phyloP scores from a whole-genome alignment of 2,329 filamentous ascomycete species.

The Aspergillus awamori region DNA sequence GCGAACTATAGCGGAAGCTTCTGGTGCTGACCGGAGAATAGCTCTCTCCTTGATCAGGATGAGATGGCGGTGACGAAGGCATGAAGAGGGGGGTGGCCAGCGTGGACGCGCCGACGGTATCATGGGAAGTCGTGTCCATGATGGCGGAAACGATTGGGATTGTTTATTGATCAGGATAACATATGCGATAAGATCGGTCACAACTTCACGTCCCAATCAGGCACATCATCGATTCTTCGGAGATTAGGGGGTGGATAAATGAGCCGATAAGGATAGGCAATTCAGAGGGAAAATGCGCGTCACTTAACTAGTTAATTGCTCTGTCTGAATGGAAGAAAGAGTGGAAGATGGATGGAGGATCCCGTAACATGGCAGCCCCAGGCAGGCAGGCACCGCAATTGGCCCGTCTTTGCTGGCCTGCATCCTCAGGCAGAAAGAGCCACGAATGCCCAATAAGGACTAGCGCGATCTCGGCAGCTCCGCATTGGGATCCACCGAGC shows the following conservation, averaged over 20 bases:
- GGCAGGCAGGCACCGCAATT: not conserved
- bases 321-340: not conserved
- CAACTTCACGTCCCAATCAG: not conserved
- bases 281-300: not conserved
- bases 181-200: slow-evolving; percentile 4
- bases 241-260: not conserved
- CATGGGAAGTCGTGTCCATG: slow-evolving; percentile 47
- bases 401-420: not conserved
- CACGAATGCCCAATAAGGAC: not conserved
- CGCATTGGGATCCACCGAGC: not conserved
- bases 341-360: not conserved
- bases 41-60: slow-evolving; percentile 20
- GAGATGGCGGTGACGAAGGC: slow-evolving; percentile 39
- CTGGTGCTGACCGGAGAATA: slow-evolving; percentile 27
- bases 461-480: not conserved
- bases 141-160: slow-evolving; percentile 13
- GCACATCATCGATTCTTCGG: not conserved
- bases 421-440: not conserved
- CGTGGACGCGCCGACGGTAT: slow-evolving; percentile 46
- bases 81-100: slow-evolving; percentile 41
- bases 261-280: not conserved
- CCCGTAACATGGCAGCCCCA: not conserved
- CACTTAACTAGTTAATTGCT: not conserved
- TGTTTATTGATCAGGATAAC: not conserved
- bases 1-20: slow-evolving; percentile 22